These are phyloP conservation scores for Schizosaccharomyces lindneri DNA, from an alignment of 805 yeast genomes.

Conservation along the genomic window DNA sequence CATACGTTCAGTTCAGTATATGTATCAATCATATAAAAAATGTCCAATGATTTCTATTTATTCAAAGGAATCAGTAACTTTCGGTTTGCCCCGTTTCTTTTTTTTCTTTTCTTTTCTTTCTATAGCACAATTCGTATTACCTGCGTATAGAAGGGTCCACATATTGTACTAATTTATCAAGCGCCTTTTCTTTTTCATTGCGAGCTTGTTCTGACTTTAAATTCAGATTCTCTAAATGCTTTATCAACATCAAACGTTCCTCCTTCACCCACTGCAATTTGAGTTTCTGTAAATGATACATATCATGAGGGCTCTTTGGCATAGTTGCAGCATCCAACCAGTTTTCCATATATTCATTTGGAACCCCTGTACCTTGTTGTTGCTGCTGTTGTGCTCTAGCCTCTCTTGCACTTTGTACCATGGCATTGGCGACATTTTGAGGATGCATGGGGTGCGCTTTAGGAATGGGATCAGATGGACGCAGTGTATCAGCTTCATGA, in stretches of 20 bases:
- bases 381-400: background rate
- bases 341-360: background rate
- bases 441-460: constrained; percentile 4
- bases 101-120: background rate
- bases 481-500: constrained; percentile 21
- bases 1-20: too few relatives aligned
- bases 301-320: constrained; percentile 4
- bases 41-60: too few relatives aligned
- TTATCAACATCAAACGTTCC: constrained; percentile 9
- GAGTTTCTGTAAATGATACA: constrained; percentile 9
- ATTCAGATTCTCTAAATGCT: constrained; percentile 9
- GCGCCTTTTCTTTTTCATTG: constrained; percentile 15
- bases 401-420: constrained; percentile 1
- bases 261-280: constrained; percentile 14
- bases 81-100: too few relatives aligned
- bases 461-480: constrained; percentile 7
- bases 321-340: constrained; percentile 7
- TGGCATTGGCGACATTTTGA: constrained; percentile 3
- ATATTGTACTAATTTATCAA: constrained; percentile 8
- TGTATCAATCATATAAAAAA: too few relatives aligned
- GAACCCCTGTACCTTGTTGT: background rate
- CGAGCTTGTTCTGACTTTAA: constrained; percentile 10
- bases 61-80: too few relatives aligned
- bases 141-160: background rate
- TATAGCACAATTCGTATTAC: background rate